Evolutionary conservation across 805 yeast genomes (phyloP).

Genomic region (Candida yuanshanica): DNA sequence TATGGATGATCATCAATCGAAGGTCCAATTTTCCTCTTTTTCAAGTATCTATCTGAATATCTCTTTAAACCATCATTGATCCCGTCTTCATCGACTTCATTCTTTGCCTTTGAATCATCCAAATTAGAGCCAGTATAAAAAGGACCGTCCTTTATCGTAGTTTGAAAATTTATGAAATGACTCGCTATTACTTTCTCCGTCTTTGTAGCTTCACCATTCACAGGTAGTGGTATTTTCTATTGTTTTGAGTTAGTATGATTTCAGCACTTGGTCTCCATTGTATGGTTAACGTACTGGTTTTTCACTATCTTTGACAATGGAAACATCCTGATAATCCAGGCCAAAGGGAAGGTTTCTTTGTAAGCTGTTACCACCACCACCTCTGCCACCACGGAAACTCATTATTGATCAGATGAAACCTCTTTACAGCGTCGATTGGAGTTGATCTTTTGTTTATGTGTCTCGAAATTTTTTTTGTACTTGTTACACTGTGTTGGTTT

Average conservation of each 20-base stretch:
- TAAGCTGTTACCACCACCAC: slow-evolving; percentile 33
- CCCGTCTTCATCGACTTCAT: slow-evolving; percentile 33
- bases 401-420: slow-evolving; percentile 32
- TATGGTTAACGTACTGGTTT: slow-evolving; percentile 15
- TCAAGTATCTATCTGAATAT: slow-evolving; percentile 74
- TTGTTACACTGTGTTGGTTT: neutral
- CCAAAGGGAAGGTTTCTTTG: slow-evolving; percentile 58
- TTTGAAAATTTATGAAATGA: slow-evolving; percentile 49
- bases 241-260: neutral
- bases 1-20: slow-evolving; percentile 79
- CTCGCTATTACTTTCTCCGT: slow-evolving; percentile 48
- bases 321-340: slow-evolving; percentile 57
- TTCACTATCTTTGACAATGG: slow-evolving; percentile 32
- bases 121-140: slow-evolving; percentile 55
- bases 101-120: slow-evolving; percentile 23
- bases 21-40: slow-evolving; percentile 62
- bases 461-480: slow-evolving; percentile 2
- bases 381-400: slow-evolving; percentile 49
- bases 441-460: neutral
- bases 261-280: neutral
- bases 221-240: slow-evolving; percentile 47
- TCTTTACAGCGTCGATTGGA: too few relatives aligned
- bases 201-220: slow-evolving; percentile 51
- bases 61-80: slow-evolving; percentile 69
- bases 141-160: slow-evolving; percentile 56